Evolutionary conservation across 2,329 filamentous ascomycete genomes (phyloP), one percentile per base, ranked within the genome.

Genomic region (Neonectria neomacrospora): DNA sequence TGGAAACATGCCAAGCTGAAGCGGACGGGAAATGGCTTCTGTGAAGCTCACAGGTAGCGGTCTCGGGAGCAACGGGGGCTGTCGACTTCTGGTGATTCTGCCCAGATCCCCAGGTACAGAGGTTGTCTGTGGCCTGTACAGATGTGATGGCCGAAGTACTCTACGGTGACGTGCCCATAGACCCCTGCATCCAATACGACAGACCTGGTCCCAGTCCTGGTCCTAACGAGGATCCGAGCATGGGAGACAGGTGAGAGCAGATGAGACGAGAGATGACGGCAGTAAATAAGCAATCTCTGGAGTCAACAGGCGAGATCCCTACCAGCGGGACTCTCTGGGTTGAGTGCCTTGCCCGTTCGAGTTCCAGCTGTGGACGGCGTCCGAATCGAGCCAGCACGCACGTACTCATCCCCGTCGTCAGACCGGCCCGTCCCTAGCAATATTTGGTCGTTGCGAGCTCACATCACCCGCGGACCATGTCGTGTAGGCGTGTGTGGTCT

Each of bases 351-450:
- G 61, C 52, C 63, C 41, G 51, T 67, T 61, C 47, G 45, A 67
- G 48, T 50, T 61, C 50, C 51, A 67, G 48, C 52, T 30, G 18
- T 54, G 55, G 54, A 60, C 56, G 50, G 44, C 47, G 48, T 61
- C 54, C 63, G 32, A 57, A 63, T 63, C 54, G 59, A 59, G 55
- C 59, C 54, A 54, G 67, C 52, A 62, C 61, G 68, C 65, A 62
- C 57, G 61, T 61, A 64, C 61, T 61, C 68, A 63, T 73, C 52
- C 63, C 63, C 63, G 52, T 69, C 57, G 44, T 65, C 61, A 64
- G 20, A 41, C 69, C 72, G 72, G 71, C 54, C 72, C 72, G 72
- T 73, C 72, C 72, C 71, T 73, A 73, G 72, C 57, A 71, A 56
- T 69, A 55, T 56, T 62, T 54, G 59, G 57, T 50, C 56, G 41